phyloP scores from a whole-genome alignment of 2,329 filamentous ascomycete species.

The Escovopsis weberi region DNA sequence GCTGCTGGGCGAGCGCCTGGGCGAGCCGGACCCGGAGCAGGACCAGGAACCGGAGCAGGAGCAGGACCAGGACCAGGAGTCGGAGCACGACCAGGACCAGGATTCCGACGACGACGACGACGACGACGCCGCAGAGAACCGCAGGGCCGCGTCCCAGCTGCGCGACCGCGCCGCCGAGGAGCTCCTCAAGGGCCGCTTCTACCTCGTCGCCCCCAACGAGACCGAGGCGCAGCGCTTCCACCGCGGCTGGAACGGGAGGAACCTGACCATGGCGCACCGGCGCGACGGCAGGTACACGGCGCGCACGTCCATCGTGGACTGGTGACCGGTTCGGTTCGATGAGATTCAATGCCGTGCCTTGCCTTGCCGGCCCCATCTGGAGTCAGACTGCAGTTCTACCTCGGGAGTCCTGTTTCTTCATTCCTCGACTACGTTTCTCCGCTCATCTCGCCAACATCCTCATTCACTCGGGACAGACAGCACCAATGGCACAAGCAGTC shows the following conservation, averaged over 20 bases:
- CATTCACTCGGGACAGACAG: too few relatives aligned
- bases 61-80: neutral
- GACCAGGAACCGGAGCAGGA: neutral
- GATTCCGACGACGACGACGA: conserved; percentile 5
- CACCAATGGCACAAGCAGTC: too few relatives aligned
- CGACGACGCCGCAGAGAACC: neutral
- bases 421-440: too few relatives aligned
- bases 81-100: neutral
- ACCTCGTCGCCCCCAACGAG: conserved; percentile 18
- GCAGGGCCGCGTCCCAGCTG: neutral
- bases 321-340: conserved; percentile 11
- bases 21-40: too few relatives aligned
- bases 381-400: too few relatives aligned
- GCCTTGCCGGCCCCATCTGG: too few relatives aligned
- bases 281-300: conserved; percentile 10
- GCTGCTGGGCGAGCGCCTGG: neutral
- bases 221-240: conserved; percentile 25
- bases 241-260: conserved; percentile 25
- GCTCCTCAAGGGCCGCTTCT: conserved; percentile 15
- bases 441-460: too few relatives aligned
- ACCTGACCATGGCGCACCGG: conserved; percentile 9
- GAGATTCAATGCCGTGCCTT: too few relatives aligned
- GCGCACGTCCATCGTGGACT: conserved; percentile 18
- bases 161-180: conserved; percentile 8
- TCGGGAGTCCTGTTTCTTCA: too few relatives aligned